A percentile compares a stretch with the other conserved stretches of the same genome.
phyloP scores from a whole-genome alignment of 495 filamentous ascomycete species.

The Peziza echinospora region DNA sequence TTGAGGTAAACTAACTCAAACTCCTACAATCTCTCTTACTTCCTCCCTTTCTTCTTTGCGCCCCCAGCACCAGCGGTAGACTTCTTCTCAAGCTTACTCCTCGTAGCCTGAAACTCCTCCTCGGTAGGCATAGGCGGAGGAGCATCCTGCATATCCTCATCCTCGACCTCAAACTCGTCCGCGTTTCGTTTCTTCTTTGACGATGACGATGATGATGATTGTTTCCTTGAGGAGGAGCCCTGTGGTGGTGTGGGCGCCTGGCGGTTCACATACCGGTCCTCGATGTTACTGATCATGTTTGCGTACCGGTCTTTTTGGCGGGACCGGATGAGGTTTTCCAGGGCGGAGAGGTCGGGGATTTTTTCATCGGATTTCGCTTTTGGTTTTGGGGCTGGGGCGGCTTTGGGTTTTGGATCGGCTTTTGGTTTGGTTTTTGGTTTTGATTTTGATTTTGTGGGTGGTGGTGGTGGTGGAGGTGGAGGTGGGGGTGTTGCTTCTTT shows the following conservation, averaged over 20 bases:
- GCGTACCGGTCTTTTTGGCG: conserved; percentile 29
- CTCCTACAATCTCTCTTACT: not conserved
- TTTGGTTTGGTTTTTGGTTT: not conserved
- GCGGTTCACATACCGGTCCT: conserved; percentile 46
- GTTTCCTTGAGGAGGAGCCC: not conserved
- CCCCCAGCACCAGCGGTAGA: not conserved
- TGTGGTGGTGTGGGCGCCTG: conserved; percentile 14
- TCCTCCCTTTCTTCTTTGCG: not conserved
- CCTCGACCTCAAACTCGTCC: conserved; percentile 29
- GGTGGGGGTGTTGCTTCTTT: not conserved
- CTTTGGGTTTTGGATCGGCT: not conserved
- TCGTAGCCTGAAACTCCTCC: conserved; percentile 39
- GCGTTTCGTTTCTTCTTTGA: conserved; percentile 22
- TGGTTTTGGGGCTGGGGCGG: not conserved
- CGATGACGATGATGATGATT: no score
- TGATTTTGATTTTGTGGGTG: not conserved
- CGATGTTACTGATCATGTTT: conserved; percentile 43
- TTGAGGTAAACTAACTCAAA: not conserved
- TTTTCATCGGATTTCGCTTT: conserved; percentile 8
- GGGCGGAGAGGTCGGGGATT: conserved; percentile 22
- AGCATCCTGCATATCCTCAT: conserved; percentile 17
- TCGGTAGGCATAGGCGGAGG: conserved; percentile 34
- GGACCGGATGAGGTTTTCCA: conserved; percentile 37
- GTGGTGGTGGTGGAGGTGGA: not conserved
- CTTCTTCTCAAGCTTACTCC: conserved; percentile 21